A percentile compares a stretch with the other conserved stretches of the same genome.
Evolutionary conservation across 371 early-diverging fungal genomes (phyloP).

Genomic region (Zychaea mexicana): DNA sequence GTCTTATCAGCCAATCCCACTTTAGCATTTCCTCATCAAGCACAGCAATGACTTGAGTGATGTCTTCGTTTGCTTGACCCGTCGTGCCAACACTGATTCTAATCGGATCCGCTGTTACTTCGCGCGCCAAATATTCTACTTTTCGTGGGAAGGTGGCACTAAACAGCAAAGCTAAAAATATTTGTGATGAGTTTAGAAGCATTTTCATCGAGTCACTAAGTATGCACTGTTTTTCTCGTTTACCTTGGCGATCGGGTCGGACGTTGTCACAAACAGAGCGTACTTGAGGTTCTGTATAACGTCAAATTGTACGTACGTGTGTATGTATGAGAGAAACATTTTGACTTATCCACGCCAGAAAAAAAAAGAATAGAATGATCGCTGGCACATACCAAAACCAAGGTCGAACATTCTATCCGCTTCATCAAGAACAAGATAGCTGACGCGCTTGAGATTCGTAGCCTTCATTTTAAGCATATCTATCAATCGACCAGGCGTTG

Average conservation of each 20-base stretch:
- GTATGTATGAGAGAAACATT: background rate
- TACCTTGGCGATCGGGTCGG: conserved; percentile 77
- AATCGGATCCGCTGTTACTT: conserved; percentile 89
- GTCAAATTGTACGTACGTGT: background rate
- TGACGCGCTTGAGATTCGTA: conserved; percentile 87
- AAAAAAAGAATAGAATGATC: conserved; percentile 10
- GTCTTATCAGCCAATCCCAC: conserved; percentile 66
- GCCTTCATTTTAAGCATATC: conserved; percentile 92
- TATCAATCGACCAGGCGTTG: conserved; percentile 95
- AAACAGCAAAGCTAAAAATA: conserved; percentile 86
- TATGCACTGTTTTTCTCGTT: conserved; percentile 9
- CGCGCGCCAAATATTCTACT: conserved; percentile 91
- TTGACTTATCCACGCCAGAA: background rate
- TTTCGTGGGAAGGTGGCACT: conserved; percentile 99
- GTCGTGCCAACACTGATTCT: conserved; percentile 80
- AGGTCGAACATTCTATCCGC: conserved; percentile 96
- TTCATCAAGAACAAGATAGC: conserved; percentile 94
- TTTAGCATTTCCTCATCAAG: conserved; percentile 64
- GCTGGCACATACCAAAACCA: conserved; percentile 80
- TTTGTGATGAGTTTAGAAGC: background rate
- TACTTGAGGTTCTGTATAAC: conserved; percentile 84
- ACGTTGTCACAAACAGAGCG: conserved; percentile 93
- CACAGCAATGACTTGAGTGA: conserved; percentile 72
- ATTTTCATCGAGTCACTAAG: no score
- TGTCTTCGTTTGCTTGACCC: conserved; percentile 78